These are phyloP conservation scores for Myxozyma nipponensis DNA, from an alignment of 805 yeast species.

Conservation along the genomic window DNA sequence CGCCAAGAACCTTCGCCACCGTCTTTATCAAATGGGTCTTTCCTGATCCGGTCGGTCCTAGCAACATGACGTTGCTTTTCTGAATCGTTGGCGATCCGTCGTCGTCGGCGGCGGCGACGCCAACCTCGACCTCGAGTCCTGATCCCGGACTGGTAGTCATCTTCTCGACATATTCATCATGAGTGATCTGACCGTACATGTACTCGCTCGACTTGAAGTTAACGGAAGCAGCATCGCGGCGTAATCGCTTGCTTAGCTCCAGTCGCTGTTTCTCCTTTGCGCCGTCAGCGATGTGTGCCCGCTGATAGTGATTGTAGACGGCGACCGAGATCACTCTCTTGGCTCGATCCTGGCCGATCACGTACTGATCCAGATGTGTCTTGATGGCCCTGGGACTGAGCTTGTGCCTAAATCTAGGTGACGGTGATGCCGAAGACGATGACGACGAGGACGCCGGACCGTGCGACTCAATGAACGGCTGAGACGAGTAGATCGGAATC, in stretches of 20 bases:
- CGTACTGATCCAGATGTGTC: slow-evolving; percentile 47
- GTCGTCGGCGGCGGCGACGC: slow-evolving; percentile 9
- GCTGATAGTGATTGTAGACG: slow-evolving; percentile 54
- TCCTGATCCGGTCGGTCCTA: slow-evolving; percentile 64
- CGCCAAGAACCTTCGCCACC: slow-evolving; percentile 49
- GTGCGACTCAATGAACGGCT: not conserved
- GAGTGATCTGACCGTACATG: not conserved
- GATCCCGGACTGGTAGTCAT: not conserved
- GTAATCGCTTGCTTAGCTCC: slow-evolving; percentile 11
- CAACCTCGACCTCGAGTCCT: not conserved
- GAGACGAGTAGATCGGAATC: not conserved
- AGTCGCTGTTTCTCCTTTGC: slow-evolving; percentile 6
- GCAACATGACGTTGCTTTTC: slow-evolving; percentile 52
- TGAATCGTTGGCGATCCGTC: slow-evolving; percentile 48
- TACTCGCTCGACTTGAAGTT: not conserved
- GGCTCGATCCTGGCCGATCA: slow-evolving; percentile 54
- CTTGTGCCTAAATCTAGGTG: not conserved
- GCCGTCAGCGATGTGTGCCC: slow-evolving; percentile 32
- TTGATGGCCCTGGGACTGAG: slow-evolving; percentile 39
- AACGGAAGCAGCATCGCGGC: slow-evolving; percentile 13
- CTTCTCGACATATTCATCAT: not conserved
- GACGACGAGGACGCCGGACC: not conserved
- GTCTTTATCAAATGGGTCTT: slow-evolving; percentile 56
- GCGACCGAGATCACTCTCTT: slow-evolving; percentile 60
- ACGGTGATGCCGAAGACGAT: not conserved